A percentile compares a stretch with the other conserved stretches of the same genome.
Evolutionary conservation across 495 filamentous ascomycete genomes (phyloP).

Genomic region (Alectoria sarmentosa): DNA sequence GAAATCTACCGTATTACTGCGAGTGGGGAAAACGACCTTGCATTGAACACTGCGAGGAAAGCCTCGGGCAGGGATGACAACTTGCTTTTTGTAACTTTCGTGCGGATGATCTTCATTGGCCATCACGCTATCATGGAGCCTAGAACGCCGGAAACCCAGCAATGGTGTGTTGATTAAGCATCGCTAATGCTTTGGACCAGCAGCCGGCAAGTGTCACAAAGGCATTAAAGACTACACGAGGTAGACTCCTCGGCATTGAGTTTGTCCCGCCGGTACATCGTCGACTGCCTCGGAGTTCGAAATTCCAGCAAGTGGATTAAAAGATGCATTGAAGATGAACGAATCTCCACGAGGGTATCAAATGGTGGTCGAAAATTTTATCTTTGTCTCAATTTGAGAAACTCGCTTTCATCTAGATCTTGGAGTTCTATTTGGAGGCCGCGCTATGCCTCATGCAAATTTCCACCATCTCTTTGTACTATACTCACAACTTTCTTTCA

Average conservation of each 20-base stretch:
- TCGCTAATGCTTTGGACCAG: neutral
- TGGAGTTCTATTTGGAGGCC: neutral
- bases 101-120: neutral
- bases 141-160: neutral
- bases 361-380: neutral
- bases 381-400: neutral
- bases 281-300: too few species aligned
- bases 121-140: neutral
- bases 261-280: too few species aligned
- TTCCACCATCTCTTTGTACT: slow-evolving; percentile 3
- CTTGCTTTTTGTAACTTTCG: neutral
- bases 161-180: slow-evolving; percentile 10
- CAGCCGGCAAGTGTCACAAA: neutral
- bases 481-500: neutral
- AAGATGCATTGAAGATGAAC: too few species aligned
- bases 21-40: neutral
- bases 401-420: neutral
- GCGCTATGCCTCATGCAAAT: neutral
- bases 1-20: slow-evolving; percentile 8
- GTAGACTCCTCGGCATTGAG: too few species aligned
- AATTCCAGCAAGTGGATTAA: too few species aligned
- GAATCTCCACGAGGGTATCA: neutral
- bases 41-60: slow-evolving; percentile 7
- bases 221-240: neutral
- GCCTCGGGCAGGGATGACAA: neutral